phyloP scores from a whole-genome alignment of 2,329 filamentous ascomycete species.

The Microdochium paspali region DNA sequence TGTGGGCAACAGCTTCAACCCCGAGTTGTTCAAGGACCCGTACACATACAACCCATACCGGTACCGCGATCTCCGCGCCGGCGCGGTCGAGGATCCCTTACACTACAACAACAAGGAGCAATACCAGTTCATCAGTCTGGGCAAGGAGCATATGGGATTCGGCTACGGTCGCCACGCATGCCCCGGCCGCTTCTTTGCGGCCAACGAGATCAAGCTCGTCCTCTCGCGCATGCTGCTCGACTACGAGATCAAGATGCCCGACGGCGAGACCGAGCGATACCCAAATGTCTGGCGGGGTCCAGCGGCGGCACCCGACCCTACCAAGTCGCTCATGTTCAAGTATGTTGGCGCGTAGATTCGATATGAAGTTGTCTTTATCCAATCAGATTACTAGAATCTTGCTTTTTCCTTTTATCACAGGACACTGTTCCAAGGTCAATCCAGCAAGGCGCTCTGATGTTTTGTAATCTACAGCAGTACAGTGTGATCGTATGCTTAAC shows the following conservation, averaged over 20 bases:
- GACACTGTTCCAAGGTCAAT: too few relatives aligned
- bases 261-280: conserved; percentile 4
- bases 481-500: too few relatives aligned
- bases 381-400: too few relatives aligned
- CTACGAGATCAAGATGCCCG: conserved; percentile 22
- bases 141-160: conserved; percentile 21
- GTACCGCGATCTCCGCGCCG: conserved; percentile 21
- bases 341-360: too few relatives aligned
- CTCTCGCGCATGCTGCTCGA: conserved; percentile 26
- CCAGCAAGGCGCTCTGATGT: too few relatives aligned
- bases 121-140: conserved; percentile 30
- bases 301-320: neutral
- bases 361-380: too few relatives aligned
- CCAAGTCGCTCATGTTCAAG: neutral
- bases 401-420: too few relatives aligned
- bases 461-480: too few relatives aligned
- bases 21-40: neutral
- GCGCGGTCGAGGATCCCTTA: conserved; percentile 12
- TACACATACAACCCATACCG: conserved; percentile 23
- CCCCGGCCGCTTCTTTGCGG: conserved; percentile 31
- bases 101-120: conserved; percentile 18
- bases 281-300: neutral
- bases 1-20: neutral
- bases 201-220: conserved; percentile 33
- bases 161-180: conserved; percentile 29